Conservation (phyloP, 345 rosid species). For the Syzygium aqueum region DNA sequence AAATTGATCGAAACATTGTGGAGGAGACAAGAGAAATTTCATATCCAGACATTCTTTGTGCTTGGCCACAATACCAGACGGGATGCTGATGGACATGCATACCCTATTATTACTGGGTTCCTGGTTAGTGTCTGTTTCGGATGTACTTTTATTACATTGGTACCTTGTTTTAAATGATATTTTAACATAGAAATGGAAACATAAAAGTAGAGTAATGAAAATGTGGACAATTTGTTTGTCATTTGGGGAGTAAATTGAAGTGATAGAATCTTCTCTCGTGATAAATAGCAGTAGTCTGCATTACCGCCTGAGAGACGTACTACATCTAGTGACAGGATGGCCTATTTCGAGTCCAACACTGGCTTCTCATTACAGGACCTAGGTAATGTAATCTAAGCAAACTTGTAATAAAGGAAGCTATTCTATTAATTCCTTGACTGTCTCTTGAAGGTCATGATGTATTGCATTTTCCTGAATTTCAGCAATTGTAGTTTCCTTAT, state of each 20-base stretch:
- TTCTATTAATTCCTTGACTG: not conserved
- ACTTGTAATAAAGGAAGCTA: not conserved
- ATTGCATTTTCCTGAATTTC: not conserved
- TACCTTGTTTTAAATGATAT: not conserved
- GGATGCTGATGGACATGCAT: slow-evolving; percentile 51
- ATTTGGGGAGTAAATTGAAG: not conserved
- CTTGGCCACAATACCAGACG: slow-evolving; percentile 66
- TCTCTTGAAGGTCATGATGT: not conserved
- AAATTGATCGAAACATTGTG: slow-evolving; percentile 57
- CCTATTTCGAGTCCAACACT: not conserved
- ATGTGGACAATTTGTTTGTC: not conserved
- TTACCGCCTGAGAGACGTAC: not conserved
- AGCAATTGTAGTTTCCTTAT: not conserved
- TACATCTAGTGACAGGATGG: not conserved
- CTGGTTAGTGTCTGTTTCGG: slow-evolving; percentile 36
- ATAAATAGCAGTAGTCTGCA: not conserved
- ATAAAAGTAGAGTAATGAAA: not conserved
- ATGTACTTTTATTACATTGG: not conserved
- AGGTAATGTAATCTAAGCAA: not conserved
- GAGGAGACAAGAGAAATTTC: slow-evolving; percentile 63
- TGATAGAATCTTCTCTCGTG: not conserved
- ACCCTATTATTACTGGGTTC: slow-evolving; percentile 62
- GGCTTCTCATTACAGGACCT: not conserved
- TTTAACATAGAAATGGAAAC: not conserved
- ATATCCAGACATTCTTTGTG: slow-evolving; percentile 49